phyloP scores from a whole-genome alignment of 108 stramenopile species.

The Fragilariopsis cylindrus region DNA sequence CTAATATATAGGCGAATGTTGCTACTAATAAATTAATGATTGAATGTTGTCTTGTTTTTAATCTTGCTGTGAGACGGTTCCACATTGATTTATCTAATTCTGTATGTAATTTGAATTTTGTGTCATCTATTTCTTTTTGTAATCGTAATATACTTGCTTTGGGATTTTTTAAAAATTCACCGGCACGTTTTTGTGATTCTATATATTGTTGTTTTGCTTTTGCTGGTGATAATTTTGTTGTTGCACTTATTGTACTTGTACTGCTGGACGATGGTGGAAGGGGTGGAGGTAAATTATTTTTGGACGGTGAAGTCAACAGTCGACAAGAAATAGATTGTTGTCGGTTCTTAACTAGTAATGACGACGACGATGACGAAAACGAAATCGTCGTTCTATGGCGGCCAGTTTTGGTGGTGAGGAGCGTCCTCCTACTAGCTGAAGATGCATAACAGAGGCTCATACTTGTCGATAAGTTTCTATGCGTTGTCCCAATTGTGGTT shows the following conservation, averaged over 20 bases:
- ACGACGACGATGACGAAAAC: background rate
- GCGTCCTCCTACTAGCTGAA: background rate
- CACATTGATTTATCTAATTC: slow-evolving; percentile 24
- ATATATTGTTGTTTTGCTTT: slow-evolving; percentile 37
- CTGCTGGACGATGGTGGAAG: background rate
- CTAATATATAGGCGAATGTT: slow-evolving; percentile 34
- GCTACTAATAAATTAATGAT: slow-evolving; percentile 31
- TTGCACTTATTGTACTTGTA: background rate
- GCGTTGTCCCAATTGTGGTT: too few species aligned
- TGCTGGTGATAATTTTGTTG: slow-evolving; percentile 12
- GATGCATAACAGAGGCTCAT: background rate
- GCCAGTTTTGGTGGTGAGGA: background rate
- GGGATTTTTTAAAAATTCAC: slow-evolving; percentile 22
- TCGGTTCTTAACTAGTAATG: background rate
- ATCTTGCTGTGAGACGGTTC: slow-evolving; percentile 18
- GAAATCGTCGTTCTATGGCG: background rate
- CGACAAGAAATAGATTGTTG: background rate
- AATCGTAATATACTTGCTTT: slow-evolving; percentile 20
- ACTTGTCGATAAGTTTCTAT: background rate
- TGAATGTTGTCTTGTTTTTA: slow-evolving; percentile 29
- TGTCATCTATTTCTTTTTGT: slow-evolving; percentile 34
- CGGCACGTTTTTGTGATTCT: slow-evolving; percentile 21
- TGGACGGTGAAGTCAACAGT: background rate
- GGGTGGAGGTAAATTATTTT: slow-evolving; percentile 10
- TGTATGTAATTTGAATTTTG: slow-evolving; percentile 19